Percentiles rank a stretch among this genome's conserved stretches.
Conservation (phyloP, 2,329 filamentous ascomycete genomes). For the Pseudogymnoascus sp. region DNA sequence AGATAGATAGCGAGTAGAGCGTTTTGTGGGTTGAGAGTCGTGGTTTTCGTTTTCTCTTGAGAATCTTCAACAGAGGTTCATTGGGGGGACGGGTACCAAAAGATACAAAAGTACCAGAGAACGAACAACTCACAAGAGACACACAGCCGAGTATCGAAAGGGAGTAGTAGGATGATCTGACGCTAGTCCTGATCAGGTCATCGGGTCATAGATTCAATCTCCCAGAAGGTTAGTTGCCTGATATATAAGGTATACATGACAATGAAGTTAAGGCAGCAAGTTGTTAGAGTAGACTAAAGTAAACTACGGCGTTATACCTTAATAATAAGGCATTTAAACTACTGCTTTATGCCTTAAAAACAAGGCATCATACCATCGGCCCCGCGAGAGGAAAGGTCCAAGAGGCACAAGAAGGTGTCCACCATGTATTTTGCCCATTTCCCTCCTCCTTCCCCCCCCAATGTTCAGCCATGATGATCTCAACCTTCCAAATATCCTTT, state of each 20-base stretch:
- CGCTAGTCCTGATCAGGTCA: background rate
- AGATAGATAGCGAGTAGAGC: background rate
- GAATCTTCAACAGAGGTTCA: background rate
- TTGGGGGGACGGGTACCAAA: background rate
- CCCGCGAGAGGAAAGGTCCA: conserved; percentile 1
- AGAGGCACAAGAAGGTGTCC: conserved; percentile 3
- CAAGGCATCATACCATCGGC: background rate
- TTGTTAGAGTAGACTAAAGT: background rate
- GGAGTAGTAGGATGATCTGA: background rate
- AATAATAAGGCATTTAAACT: no score
- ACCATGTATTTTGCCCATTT: conserved; percentile 5
- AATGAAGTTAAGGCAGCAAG: background rate
- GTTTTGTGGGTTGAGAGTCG: background rate
- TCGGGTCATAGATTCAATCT: background rate
- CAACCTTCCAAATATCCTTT: conserved; percentile 1
- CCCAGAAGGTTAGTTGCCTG: background rate
- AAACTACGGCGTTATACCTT: no score
- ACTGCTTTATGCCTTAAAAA: no score
- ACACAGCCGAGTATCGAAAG: background rate
- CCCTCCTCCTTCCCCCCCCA: background rate
- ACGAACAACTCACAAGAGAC: background rate
- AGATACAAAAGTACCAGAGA: background rate
- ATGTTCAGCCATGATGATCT: background rate
- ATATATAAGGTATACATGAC: background rate
- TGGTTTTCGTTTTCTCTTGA: background rate